Evolutionary conservation across 345 rosid genomes (phyloP), one percentile per base, ranked within the genome.

Genomic region (Pistacia atlantica): DNA sequence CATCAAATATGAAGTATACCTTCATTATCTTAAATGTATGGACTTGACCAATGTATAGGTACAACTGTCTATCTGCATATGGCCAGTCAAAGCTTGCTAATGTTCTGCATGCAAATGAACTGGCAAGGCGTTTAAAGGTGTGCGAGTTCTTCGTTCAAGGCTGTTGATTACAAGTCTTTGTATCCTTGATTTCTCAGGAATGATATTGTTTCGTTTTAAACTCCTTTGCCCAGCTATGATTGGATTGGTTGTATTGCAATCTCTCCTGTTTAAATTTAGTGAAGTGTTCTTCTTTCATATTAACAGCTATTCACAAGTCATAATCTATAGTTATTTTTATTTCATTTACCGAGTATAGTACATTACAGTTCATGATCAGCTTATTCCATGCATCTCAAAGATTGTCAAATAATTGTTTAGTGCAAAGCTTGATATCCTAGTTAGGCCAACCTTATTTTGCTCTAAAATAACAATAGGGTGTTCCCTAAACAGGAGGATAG

Each of bases 51-150:
- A 63, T 35, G 52, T 61, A 25, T 80, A 92, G 95, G 79, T 92
- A 88, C 80, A 80, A 74, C 75, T 76, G 79, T 45, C 20, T 66
- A 67, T 77, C 78, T 58, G 90, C 95, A 16, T 92, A 89, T 79
- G 92, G 92, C 67, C 93, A 92, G 78, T 88, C 95, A 55, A 94
- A 94, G 83, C 90, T 94, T 22, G 88, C 90, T 75, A 92, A 90
- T 75, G 72, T 92, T 77, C 80, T 95, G 86, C 95, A 92, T 71
- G 91, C 93, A 28, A 89, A 86, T 77, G 98, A 92, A 89, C 93
- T 95, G 20, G 79, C 95, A n/a, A 87, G 87, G 81, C 87, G 75
- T 42, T 80, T 94, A 70, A 90, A 91, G 93, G 97, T 94, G 6
- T 42, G 68, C 3, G 14, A 42, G 12, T 38, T 37, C 7, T 38